Base-by-base conservation (phyloP, 2,329 filamentous ascomycete genomes). In the Fusarium goolgardi region DNA sequence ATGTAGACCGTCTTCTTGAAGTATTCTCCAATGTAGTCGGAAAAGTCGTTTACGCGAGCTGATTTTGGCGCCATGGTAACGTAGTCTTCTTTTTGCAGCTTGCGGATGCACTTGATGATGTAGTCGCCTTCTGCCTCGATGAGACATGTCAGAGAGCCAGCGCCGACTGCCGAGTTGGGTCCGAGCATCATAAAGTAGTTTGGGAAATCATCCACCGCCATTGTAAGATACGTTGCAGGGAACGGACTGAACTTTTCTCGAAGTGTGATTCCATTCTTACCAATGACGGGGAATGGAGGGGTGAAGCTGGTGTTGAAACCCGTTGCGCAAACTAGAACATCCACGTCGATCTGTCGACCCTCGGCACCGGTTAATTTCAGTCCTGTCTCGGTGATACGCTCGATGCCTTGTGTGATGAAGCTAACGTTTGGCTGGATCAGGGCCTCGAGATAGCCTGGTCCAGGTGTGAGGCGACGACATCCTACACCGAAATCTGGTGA, bases 1-100 rank as follows among this genome's bases (percentile, higher is more conserved):
- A 41, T 49, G 21, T 59, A 66, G 8, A 63, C 63, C 3, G 59
- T 66, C 37, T 40, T 40, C 31, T 66, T 21, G 21, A 66, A 63
- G 12, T 59, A 63, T 16, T 59, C 51, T 3, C 55, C 47, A 23
- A 59, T 63, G 16, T 27, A 66, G n/a, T 59, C 45, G 13, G 52
- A 56, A 35, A 66, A 66, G 25, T 53, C 51, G 1, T 59, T 41
- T 11, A 66, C 63, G 3, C 41, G 41, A n/a, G 23, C 12, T 53
- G 40, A 32, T n/a, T 66, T 63, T 1, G 59, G 63, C n/a, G 43
- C 41, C 3, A 65, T 55, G 5, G 54, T 52, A 1, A 23, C 2
- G 13, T 58, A 58, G 1, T 58, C 55, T 21, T 58, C 55, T 8
- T 58, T 58, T 20, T 58, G 55, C 0, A 58, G 20, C n/a, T 58